Percentiles rank a stretch among this genome's conserved stretches.
phyloP scores from a whole-genome alignment of 371 early-diverging fungal genomes.

The Gilbertella persicaria region DNA sequence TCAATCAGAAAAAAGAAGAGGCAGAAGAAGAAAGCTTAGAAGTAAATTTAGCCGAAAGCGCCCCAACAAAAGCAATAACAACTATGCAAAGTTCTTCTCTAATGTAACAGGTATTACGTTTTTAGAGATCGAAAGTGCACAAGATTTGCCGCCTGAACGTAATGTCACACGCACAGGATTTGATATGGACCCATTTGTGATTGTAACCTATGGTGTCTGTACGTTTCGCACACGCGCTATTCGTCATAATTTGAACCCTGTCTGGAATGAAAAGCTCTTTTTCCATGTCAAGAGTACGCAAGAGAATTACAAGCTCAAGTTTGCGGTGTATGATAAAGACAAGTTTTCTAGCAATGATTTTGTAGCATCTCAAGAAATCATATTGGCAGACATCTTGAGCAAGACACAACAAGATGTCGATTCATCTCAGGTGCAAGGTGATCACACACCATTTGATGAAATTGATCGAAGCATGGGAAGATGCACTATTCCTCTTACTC shows the following conservation, averaged over 20 bases:
- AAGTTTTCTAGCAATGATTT: conserved; percentile 73
- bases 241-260: conserved; percentile 66
- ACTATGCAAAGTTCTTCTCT: conserved; percentile 15
- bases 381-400: conserved; percentile 38
- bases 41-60: conserved; percentile 10
- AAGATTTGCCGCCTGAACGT: conserved; percentile 61
- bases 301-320: conserved; percentile 61
- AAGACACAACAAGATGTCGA: conserved; percentile 6
- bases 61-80: neutral
- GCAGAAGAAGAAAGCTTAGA: neutral
- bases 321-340: conserved; percentile 80
- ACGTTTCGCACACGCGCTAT: conserved; percentile 72
- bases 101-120: conserved; percentile 62
- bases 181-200: conserved; percentile 88
- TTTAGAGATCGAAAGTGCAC: conserved; percentile 65
- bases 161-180: conserved; percentile 65
- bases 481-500: conserved; percentile 38
- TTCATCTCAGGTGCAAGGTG: neutral
- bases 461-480: conserved; percentile 52
- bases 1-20: neutral
- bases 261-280: conserved; percentile 71
- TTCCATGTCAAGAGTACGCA: conserved; percentile 66
- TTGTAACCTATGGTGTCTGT: conserved; percentile 68
- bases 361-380: conserved; percentile 61
- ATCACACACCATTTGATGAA: conserved; percentile 18